These are phyloP conservation scores for Catunica adiposa DNA, from an alignment of 2,329 filamentous ascomycete species.

Conservation along the genomic window DNA sequence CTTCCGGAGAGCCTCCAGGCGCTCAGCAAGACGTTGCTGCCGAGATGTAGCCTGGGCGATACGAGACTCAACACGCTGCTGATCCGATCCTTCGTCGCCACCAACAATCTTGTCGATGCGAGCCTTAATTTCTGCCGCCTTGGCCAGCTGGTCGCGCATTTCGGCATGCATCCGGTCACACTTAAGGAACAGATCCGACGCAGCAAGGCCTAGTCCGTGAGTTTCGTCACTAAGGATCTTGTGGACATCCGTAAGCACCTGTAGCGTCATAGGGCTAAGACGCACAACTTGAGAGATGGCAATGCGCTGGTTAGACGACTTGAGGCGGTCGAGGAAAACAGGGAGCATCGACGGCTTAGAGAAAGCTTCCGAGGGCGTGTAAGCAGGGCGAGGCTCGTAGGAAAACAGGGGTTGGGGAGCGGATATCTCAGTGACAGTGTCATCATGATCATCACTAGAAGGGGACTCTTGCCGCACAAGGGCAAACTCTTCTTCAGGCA, in stretches of 20 bases:
- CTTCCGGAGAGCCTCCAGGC: slow-evolving; percentile 42
- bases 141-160: slow-evolving; percentile 48
- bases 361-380: slow-evolving; percentile 45
- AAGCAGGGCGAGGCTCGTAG: slow-evolving; percentile 48
- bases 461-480: slow-evolving; percentile 11
- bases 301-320: slow-evolving; percentile 43
- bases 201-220: slow-evolving; percentile 48
- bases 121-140: slow-evolving; percentile 46
- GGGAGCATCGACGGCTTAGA: slow-evolving; percentile 40
- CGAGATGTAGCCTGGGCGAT: slow-evolving; percentile 36
- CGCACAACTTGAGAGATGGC: slow-evolving; percentile 50
- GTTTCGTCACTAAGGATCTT: slow-evolving; percentile 55
- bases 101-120: slow-evolving; percentile 48
- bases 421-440: neutral
- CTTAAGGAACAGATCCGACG: slow-evolving; percentile 55
- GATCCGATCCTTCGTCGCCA: slow-evolving; percentile 34
- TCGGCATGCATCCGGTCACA: slow-evolving; percentile 53
- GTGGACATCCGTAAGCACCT: slow-evolving; percentile 57
- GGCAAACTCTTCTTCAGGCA: slow-evolving; percentile 34
- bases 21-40: slow-evolving; percentile 38
- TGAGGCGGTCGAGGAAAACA: slow-evolving; percentile 36
- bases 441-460: slow-evolving; percentile 1
- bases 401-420: slow-evolving; percentile 29
- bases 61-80: slow-evolving; percentile 33
- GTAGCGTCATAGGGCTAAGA: slow-evolving; percentile 53